phyloP scores from a whole-genome alignment of 176 grass and related monocot genomes.

The Ampelocalamus luodianensis region DNA sequence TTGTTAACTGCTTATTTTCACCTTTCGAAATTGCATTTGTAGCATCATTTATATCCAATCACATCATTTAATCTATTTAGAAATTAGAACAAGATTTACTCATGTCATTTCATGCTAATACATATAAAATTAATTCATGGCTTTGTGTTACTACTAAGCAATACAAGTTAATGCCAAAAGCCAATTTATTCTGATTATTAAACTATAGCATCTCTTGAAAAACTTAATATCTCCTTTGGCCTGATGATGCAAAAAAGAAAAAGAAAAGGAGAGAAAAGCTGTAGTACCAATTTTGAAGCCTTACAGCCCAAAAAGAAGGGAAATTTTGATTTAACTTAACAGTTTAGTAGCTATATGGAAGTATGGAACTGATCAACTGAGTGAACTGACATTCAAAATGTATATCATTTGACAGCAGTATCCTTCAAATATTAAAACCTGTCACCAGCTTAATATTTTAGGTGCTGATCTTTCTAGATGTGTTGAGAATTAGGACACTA shows the following conservation, averaged over 20 bases:
- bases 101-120: neutral
- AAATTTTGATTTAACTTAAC: neutral
- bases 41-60: neutral
- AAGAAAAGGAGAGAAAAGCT: neutral
- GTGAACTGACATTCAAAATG: conserved; percentile 13
- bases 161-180: neutral
- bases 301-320: neutral
- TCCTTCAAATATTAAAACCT: conserved; percentile 7
- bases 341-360: conserved; percentile 6
- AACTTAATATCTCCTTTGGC: conserved; percentile 23
- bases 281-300: neutral
- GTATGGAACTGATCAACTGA: neutral
- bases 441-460: neutral
- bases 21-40: neutral
- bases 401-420: conserved; percentile 21
- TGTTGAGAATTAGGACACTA: neutral
- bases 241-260: neutral
- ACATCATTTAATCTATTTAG: neutral
- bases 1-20: conserved; percentile 21
- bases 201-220: conserved; percentile 20
- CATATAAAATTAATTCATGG: conserved; percentile 18
- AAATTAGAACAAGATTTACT: neutral
- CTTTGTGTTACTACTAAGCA: neutral
- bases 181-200: conserved; percentile 15
- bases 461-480: conserved; percentile 10